Base-by-base conservation (phyloP, 768 basidiomycete genomes). In the Filobasidium floriforme region DNA sequence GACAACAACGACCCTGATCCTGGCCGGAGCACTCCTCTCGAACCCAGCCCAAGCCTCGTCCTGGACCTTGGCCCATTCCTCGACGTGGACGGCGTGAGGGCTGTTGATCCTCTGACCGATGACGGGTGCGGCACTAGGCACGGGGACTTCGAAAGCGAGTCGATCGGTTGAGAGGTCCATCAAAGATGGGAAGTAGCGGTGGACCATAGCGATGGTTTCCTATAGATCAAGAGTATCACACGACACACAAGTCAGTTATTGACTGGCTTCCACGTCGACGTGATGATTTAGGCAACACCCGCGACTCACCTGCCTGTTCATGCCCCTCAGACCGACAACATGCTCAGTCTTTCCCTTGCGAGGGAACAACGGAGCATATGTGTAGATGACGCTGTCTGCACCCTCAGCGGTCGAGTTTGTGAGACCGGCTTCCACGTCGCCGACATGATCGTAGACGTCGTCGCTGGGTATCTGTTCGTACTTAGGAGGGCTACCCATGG, bases 11-110 rank as follows among this genome's bases (percentile, higher is more conserved):
- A 57, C 54, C 54, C 54, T 57, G n/a, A 57, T 57, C 54, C 54
- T 57, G 15, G 54, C 19, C 12, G 54, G 54, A 26, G 54, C 24
- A 26, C 24, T 57, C 54, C 54, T 57, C 29, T 57, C 54, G 54
- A 57, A 57, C 26, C 54, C 54, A 32, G 54, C 54, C 54, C 54
- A 57, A 22, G 54, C 54, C n/a, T 57, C 54, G 54, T 57, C 54
- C 24, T 24, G 22, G 26, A 57, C 54, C 15, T 15, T 24, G 26
- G 54, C 54, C 22, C 29, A 57, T 57, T 57, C 54, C 54, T 26
- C 22, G 54, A 28, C 22, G 46, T 49, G 46, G 14, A 15, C 5
- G 46, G 46, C 46, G 46, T 49, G 15, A 15, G 46, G 46, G 12
- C 22, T 49, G 54, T 57, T 57, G 26, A 24, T 24, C 22, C 29